Evolutionary conservation across 2,329 filamentous ascomycete genomes (phyloP).

Genomic region (Epichloe glyceriae): DNA sequence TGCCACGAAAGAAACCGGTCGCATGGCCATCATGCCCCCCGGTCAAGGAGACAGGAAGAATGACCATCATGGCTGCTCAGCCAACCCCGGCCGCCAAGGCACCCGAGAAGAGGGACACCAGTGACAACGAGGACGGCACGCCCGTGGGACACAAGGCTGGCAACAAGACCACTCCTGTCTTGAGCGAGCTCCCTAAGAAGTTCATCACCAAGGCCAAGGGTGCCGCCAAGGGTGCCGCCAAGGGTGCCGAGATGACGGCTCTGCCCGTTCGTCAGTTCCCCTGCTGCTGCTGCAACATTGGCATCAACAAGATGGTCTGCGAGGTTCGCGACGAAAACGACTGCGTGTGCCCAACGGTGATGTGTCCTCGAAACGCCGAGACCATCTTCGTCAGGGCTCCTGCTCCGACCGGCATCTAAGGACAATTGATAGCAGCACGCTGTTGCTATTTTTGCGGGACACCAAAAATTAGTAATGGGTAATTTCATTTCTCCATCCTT

Average conservation of each 20-base stretch:
- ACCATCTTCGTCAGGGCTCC: neutral
- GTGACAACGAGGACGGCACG: neutral
- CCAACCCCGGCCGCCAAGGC: neutral
- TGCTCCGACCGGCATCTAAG: neutral
- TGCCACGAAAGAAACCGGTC: neutral
- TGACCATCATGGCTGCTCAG: neutral
- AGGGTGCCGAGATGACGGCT: neutral
- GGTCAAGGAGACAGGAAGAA: neutral
- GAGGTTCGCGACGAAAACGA: conserved; percentile 6
- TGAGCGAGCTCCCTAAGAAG: neutral
- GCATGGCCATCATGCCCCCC: neutral
- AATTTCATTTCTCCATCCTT: neutral
- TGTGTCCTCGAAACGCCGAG: conserved; percentile 5
- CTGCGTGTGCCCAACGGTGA: conserved; percentile 12
- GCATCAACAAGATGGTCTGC: conserved; percentile 10
- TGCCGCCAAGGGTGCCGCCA: neutral
- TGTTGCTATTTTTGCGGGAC: neutral
- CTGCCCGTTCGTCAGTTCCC: neutral
- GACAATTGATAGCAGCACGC: neutral
- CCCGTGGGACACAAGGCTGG: neutral
- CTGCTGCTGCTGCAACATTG: conserved; percentile 14
- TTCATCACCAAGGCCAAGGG: neutral
- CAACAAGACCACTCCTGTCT: neutral
- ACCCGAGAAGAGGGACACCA: neutral
- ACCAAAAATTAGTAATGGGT: neutral